Percentiles rank a stretch among this genome's conserved stretches.
phyloP scores from a whole-genome alignment of 2,329 filamentous ascomycete species.

The Venturia effusa region DNA sequence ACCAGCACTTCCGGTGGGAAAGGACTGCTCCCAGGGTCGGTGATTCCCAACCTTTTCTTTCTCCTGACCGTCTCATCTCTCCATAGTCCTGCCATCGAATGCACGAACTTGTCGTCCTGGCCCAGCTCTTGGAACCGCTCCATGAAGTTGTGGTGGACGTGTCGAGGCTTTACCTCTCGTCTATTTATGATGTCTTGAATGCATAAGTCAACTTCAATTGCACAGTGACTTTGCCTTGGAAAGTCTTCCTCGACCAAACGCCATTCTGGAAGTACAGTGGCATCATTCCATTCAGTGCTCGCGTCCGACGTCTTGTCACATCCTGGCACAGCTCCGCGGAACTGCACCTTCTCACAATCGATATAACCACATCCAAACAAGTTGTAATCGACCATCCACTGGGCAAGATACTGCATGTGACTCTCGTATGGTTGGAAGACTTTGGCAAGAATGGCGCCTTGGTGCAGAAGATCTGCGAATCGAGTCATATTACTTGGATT shows the following conservation, averaged over 20 bases:
- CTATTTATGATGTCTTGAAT: constrained; percentile 84
- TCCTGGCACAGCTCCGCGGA: constrained; percentile 65
- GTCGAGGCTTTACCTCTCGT: constrained; percentile 60
- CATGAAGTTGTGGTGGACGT: constrained; percentile 75
- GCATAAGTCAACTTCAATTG: constrained; percentile 80
- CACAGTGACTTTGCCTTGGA: constrained; percentile 75
- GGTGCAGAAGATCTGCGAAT: constrained; percentile 73
- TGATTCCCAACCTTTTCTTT: constrained; percentile 57
- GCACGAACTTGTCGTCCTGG: constrained; percentile 68
- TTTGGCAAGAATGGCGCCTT: constrained; percentile 76
- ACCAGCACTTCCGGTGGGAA: constrained; percentile 74
- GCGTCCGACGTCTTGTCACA: constrained; percentile 51
- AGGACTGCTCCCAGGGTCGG: constrained; percentile 55
- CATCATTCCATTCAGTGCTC: constrained; percentile 68
- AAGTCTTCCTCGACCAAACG: constrained; percentile 54
- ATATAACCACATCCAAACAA: constrained; percentile 89
- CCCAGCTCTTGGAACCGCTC: constrained; percentile 57
- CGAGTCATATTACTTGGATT: constrained; percentile 82
- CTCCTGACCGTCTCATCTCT: constrained; percentile 75
- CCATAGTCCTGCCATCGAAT: constrained; percentile 92
- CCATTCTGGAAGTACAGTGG: constrained; percentile 49
- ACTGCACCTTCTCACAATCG: constrained; percentile 57
- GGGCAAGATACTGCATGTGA: constrained; percentile 81
- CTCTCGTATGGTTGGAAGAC: constrained; percentile 88
- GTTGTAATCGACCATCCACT: constrained; percentile 99